Evolutionary conservation across 345 rosid species (phyloP).

Genomic region (Eucalyptus pumila): DNA sequence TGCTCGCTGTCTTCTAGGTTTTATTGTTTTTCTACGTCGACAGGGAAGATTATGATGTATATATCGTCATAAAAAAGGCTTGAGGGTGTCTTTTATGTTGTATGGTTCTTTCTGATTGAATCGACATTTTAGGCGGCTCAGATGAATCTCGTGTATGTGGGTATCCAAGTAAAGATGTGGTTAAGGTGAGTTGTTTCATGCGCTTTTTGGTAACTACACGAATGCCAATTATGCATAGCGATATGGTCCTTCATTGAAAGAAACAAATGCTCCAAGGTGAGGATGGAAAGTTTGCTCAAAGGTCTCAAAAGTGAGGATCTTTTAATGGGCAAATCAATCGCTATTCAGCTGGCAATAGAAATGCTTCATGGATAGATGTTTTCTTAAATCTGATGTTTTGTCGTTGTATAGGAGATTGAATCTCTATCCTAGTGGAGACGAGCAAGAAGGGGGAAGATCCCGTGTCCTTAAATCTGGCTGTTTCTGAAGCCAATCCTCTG

Average conservation of each 20-base stretch:
- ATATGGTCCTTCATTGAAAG: not conserved
- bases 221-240: not conserved
- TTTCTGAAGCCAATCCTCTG: not conserved
- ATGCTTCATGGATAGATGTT: not conserved
- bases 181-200: not conserved
- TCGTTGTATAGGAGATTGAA: not conserved
- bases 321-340: not conserved
- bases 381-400: not conserved
- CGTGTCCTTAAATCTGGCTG: not conserved
- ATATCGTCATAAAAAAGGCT: not conserved
- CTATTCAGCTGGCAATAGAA: not conserved
- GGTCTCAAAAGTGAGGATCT: not conserved
- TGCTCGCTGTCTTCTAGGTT: not conserved
- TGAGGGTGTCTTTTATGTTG: not conserved
- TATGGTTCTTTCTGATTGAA: not conserved
- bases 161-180: not conserved
- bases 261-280: not conserved
- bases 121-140: not conserved
- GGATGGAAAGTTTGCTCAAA: not conserved
- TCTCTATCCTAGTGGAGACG: not conserved
- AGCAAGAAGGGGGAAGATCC: not conserved
- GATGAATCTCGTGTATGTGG: not conserved
- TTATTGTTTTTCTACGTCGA: not conserved
- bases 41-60: not conserved
- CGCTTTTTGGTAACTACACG: not conserved